phyloP scores from a whole-genome alignment of 2,329 filamentous ascomycete genomes.

The Aspergillus sp. region DNA sequence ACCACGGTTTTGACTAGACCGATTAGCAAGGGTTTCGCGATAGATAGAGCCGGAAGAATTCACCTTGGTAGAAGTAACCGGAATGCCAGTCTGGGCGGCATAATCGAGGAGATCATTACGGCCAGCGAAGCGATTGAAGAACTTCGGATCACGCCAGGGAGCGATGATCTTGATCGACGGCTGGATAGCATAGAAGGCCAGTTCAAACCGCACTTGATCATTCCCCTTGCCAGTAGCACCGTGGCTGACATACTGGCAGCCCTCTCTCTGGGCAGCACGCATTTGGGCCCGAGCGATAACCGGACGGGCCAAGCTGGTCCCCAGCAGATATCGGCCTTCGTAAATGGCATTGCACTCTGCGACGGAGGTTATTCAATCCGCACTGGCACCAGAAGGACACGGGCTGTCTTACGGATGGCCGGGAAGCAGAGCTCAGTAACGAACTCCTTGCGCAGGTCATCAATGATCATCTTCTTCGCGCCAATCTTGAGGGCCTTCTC shows the following conservation, averaged over 20 bases:
- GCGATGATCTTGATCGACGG: constrained; percentile 42
- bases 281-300: constrained; percentile 41
- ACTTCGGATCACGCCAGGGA: constrained; percentile 40
- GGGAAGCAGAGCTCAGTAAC: constrained; percentile 73
- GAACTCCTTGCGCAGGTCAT: constrained; percentile 63
- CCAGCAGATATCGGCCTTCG: constrained; percentile 44
- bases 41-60: not conserved
- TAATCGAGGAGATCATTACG: constrained; percentile 43
- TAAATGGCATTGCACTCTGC: constrained; percentile 50
- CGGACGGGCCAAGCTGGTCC: constrained; percentile 36
- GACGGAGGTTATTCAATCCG: constrained; percentile 2
- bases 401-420: constrained; percentile 44
- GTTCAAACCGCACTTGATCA: constrained; percentile 42
- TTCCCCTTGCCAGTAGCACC: constrained; percentile 42
- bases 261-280: constrained; percentile 25
- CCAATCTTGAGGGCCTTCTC: constrained; percentile 63
- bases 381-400: constrained; percentile 13
- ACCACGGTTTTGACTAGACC: constrained; percentile 36
- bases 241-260: constrained; percentile 36
- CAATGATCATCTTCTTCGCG: constrained; percentile 54
- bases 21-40: constrained; percentile 1
- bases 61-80: constrained; percentile 39
- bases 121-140: constrained; percentile 41
- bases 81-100: constrained; percentile 38
- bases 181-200: constrained; percentile 42